Evolutionary conservation across 352 stramenopile species (phyloP), one percentile per base, ranked within the genome.

Genomic region (Peronospora tabacina): DNA sequence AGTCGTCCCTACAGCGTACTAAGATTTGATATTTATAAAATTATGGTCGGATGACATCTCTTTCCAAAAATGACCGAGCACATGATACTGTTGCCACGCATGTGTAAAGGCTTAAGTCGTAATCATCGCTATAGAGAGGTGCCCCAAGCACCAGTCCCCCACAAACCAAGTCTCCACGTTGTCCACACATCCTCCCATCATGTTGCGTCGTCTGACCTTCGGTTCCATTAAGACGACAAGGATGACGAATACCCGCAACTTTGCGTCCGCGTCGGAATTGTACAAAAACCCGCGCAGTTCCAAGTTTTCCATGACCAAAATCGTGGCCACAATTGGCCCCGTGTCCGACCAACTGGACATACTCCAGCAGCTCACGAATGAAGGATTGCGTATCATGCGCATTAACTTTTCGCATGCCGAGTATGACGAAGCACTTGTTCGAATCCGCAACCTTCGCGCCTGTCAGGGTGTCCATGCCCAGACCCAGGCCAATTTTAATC

Each of bases 381-480:
- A 94, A 43, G 92, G 92, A 0, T 72, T 98, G 62, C 78, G 87
- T 58, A 92, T 97, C 51, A 94, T 95, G 63, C 81, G 93, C 59
- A 85, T 98, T 46, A 98, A 98, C 76, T 97, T 97, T 55, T 97
- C 86, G n/a, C 93, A 98, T 61, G 88, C 87, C 36, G 88, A 94
- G 54, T 81, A 87, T 50, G 80, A 94, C 62, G 83, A 92, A 55
- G 80, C 82, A 33, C 56, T 81, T 33, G 56, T 75, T 54, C 82
- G 82, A 37, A 85, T 91, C 66, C 70, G 64, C 50, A 94, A 88
- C 61, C 63, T 81, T 34, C 82, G 69, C 30, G 69, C 85, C n/a
- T 87, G 78, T 48, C 72, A 80, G 7, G 76, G 92, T 17, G 83
- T 95, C 19, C 81, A 95, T 57, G 80, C 71, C 26, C 69, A 70